A percentile compares a stretch with the other conserved stretches of the same genome.
phyloP scores from a whole-genome alignment of 345 rosid species.

The Euphorbia lathyris region DNA sequence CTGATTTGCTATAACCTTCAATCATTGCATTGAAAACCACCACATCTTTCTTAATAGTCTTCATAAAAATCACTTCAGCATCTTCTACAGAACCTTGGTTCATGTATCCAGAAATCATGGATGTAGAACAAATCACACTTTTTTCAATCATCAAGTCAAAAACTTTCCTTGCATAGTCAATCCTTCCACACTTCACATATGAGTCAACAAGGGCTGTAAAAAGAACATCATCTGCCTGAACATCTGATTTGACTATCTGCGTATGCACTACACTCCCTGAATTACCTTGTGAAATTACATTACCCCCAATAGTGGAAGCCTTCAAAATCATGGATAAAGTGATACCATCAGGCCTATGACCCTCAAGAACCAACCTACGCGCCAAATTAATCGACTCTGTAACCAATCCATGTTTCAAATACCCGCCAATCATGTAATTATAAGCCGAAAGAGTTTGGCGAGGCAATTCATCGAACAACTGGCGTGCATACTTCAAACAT shows the following conservation, averaged over 20 bases:
- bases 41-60: constrained; percentile 53
- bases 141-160: constrained; percentile 64
- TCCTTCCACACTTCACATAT: constrained; percentile 61
- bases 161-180: constrained; percentile 61
- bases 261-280: constrained; percentile 56
- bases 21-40: constrained; percentile 93
- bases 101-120: constrained; percentile 91
- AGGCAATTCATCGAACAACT: constrained; percentile 73
- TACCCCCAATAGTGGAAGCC: constrained; percentile 49
- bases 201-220: constrained; percentile 72
- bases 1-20: constrained; percentile 78
- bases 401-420: constrained; percentile 44
- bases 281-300: constrained; percentile 26
- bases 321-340: constrained; percentile 82
- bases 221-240: constrained; percentile 70
- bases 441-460: constrained; percentile 67
- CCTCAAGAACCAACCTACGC: constrained; percentile 43
- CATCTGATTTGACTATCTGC: constrained; percentile 46
- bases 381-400: constrained; percentile 42
- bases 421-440: constrained; percentile 73
- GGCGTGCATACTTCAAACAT: constrained; percentile 50
- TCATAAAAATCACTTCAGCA: constrained; percentile 59
- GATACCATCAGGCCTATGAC: constrained; percentile 66
- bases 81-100: constrained; percentile 48
- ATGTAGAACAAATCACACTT: constrained; percentile 75